Evolutionary conservation across 331 rosid genomes (phyloP).

Genomic region (Dryas integrifolia): DNA sequence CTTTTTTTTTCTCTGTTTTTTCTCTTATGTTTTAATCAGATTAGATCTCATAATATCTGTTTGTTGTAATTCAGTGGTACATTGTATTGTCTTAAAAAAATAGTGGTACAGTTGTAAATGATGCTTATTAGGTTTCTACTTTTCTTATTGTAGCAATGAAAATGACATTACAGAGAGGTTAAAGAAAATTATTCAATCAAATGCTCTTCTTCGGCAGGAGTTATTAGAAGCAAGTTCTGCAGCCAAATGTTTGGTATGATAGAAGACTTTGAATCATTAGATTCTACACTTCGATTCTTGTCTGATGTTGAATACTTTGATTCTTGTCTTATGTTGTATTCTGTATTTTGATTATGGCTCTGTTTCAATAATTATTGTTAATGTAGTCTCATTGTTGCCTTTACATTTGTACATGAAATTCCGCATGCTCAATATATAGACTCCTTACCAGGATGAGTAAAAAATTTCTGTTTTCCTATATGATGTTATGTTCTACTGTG

Average conservation of each 20-base stretch:
- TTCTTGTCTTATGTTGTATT: not conserved
- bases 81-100: not conserved
- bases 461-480: not conserved
- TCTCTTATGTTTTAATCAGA: not conserved
- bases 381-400: not conserved
- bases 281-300: not conserved
- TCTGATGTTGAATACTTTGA: not conserved
- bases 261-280: constrained; percentile 19
- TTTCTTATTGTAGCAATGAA: constrained; percentile 70
- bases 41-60: not conserved
- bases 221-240: constrained; percentile 45
- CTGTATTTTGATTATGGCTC: not conserved
- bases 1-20: not conserved
- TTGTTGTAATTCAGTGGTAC: not conserved
- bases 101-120: constrained; percentile 7
- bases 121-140: constrained; percentile 23
- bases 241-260: constrained; percentile 54
- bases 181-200: constrained; percentile 58
- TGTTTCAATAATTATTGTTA: not conserved
- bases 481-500: not conserved
- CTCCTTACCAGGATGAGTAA: not conserved
- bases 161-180: constrained; percentile 88
- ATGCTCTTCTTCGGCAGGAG: constrained; percentile 54
- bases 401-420: constrained; percentile 3
- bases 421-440: constrained; percentile 9